Base-by-base conservation (phyloP, 768 basidiomycete genomes). In the Mycena leptocephala region DNA sequence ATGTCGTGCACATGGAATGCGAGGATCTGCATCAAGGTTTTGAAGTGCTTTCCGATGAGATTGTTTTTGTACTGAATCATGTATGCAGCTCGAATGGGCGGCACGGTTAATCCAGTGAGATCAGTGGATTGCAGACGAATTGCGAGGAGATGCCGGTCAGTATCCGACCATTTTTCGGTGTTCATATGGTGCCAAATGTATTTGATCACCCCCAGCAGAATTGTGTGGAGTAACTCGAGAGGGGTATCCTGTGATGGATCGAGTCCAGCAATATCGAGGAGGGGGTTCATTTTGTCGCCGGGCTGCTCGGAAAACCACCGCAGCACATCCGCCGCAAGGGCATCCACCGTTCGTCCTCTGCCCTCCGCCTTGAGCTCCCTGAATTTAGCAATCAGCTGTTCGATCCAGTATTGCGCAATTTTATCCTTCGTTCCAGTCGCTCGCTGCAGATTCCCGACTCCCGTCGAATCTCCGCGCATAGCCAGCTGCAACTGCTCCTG, bases 21-120 rank as follows among this genome's bases (percentile, higher is more conserved):
- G 0, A 76, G 48, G 0, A 75, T 77, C 66, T 88, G 86, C 65
- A 81, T 80, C 0, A 88, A 0, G 81, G n/a, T 81, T 51, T 86
- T 85, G 76, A 87, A 84, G 28, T 87, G 86, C 24, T 81, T 82
- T 0, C 86, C 86, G n/a, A 87, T 82, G 1, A 88, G 79, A n/a
- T 37, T 37, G 35, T 6, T 37, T 37, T 37, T 37, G 13, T 37
- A 37, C 35, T 37, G 35, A 37, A 37, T 37, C 35, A 37, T 37
- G 35, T 37, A 37, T 6, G 7, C 35, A 13, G 35, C 13, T 6
- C 35, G 35, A 6, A 37, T n/a, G n/a, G 80, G 70, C 0, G 79
- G 81, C 7, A 81, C 65, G 2, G 61, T 61, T 5, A 84, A 43
- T 0, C 81, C 79, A 67, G 20, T 55, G 22, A 78, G 46, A 32